These are phyloP conservation scores for Fraxinus albicans DNA, from an alignment of 305 asterid genomes.

Conservation along the genomic window DNA sequence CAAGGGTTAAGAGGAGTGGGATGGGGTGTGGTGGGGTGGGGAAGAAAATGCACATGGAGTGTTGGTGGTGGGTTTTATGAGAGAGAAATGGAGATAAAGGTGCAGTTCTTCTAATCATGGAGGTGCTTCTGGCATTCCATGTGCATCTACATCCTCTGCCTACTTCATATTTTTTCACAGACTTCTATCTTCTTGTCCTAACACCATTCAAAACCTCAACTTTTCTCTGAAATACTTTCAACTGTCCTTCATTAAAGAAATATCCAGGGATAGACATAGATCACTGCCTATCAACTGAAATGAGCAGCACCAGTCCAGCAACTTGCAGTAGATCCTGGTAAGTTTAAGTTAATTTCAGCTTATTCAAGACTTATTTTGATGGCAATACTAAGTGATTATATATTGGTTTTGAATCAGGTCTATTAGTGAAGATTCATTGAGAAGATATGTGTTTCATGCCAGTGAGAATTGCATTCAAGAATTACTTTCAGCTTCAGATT, in stretches of 20 bases:
- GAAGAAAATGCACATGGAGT: conserved; percentile 82
- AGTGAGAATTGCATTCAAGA: conserved; percentile 94
- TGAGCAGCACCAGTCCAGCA: conserved; percentile 51
- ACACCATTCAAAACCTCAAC: conserved; percentile 45
- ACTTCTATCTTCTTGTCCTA: conserved; percentile 26
- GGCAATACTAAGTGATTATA: neutral
- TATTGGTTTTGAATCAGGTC: conserved; percentile 47
- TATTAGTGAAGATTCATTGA: conserved; percentile 82
- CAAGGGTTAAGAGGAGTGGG: conserved; percentile 19
- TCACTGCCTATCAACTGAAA: conserved; percentile 16
- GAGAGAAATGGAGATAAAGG: conserved; percentile 49
- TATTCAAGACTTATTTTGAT: neutral
- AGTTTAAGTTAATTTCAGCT: neutral
- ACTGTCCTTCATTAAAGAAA: conserved; percentile 21
- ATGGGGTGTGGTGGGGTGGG: conserved; percentile 50
- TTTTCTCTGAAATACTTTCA: conserved; percentile 12
- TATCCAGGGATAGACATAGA: neutral
- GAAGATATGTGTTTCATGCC: conserved; percentile 77
- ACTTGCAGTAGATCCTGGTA: conserved; percentile 79
- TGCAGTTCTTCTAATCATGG: conserved; percentile 68
- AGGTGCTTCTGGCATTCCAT: conserved; percentile 82
- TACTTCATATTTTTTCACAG: conserved; percentile 50
- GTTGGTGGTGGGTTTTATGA: conserved; percentile 47
- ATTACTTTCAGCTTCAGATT: conserved; percentile 77
- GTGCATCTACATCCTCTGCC: conserved; percentile 65